These are phyloP conservation scores for Hura crepitans DNA, from an alignment of 441 rosid species.

Conservation along the genomic window DNA sequence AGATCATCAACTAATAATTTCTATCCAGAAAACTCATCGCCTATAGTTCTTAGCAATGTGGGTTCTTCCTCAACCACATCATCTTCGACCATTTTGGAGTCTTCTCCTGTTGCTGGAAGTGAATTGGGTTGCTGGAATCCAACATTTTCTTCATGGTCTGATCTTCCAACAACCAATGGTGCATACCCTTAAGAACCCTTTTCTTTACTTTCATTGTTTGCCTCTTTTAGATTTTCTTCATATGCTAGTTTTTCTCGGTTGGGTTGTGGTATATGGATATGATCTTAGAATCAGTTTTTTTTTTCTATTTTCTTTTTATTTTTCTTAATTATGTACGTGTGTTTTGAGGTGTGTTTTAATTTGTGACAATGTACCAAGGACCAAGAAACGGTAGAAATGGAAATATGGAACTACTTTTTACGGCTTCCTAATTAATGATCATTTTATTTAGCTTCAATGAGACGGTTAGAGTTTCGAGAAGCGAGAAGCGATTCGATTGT, in stretches of 20 bases:
- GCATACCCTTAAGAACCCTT: slow-evolving; percentile 43
- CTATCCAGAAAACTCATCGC: slow-evolving; percentile 36
- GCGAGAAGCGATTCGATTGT: too few species aligned
- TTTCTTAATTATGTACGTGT: slow-evolving; percentile 25
- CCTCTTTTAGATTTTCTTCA: slow-evolving; percentile 14
- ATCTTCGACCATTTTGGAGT: slow-evolving; percentile 42
- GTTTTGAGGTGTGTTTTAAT: slow-evolving; percentile 38
- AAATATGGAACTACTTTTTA: slow-evolving; percentile 16
- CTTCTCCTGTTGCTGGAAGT: slow-evolving; percentile 45
- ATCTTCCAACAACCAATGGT: slow-evolving; percentile 58
- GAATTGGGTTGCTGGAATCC: slow-evolving; percentile 61
- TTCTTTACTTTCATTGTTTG: slow-evolving; percentile 4
- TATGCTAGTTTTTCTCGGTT: slow-evolving; percentile 24
- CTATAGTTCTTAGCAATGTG: slow-evolving; percentile 33
- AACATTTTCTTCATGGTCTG: slow-evolving; percentile 53
- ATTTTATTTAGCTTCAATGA: too few species aligned
- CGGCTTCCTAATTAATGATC: neutral
- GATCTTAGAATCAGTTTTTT: slow-evolving; percentile 29
- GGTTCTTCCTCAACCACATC: slow-evolving; percentile 33
- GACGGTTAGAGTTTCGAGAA: too few species aligned
- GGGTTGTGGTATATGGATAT: slow-evolving; percentile 42
- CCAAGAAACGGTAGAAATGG: slow-evolving; percentile 19
- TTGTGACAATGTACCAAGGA: slow-evolving; percentile 32
- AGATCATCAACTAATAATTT: slow-evolving; percentile 37
- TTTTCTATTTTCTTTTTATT: neutral